These are phyloP conservation scores for Luffa acutangula DNA, from an alignment of 306 rosid genomes.

Conservation along the genomic window DNA sequence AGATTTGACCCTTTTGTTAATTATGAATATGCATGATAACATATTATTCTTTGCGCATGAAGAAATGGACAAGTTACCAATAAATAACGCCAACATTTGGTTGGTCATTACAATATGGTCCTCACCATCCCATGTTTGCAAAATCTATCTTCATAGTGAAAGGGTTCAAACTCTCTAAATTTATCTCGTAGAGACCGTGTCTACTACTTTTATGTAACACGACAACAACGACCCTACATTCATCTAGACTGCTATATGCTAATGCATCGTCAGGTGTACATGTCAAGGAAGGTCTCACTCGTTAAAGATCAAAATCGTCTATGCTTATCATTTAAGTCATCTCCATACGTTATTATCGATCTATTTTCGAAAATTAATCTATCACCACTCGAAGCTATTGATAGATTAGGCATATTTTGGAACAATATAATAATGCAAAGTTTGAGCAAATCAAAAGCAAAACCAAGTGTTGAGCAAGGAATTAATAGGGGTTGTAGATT, in stretches of 20 bases:
- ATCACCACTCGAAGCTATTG: neutral
- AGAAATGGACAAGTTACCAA: neutral
- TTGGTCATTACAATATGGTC: neutral
- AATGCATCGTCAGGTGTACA: no score
- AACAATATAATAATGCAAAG: neutral
- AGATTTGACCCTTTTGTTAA: conserved; percentile 3
- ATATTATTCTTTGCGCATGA: neutral
- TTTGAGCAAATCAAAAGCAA: neutral
- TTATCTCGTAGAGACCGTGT: no score
- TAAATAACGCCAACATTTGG: neutral
- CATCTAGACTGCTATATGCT: no score
- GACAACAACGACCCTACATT: no score
- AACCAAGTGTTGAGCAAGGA: neutral
- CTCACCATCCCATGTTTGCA: neutral
- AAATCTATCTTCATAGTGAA: neutral
- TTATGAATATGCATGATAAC: neutral
- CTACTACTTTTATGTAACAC: no score
- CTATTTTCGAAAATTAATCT: neutral
- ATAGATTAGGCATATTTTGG: neutral
- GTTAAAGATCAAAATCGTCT: neutral
- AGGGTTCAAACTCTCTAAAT: neutral
- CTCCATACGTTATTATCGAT: neutral
- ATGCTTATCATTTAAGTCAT: neutral
- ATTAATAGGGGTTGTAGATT: neutral
- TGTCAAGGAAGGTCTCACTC: neutral